Base-by-base conservation (phyloP, 1,284 basidiomycete species). In the Inonotus hispidus region DNA sequence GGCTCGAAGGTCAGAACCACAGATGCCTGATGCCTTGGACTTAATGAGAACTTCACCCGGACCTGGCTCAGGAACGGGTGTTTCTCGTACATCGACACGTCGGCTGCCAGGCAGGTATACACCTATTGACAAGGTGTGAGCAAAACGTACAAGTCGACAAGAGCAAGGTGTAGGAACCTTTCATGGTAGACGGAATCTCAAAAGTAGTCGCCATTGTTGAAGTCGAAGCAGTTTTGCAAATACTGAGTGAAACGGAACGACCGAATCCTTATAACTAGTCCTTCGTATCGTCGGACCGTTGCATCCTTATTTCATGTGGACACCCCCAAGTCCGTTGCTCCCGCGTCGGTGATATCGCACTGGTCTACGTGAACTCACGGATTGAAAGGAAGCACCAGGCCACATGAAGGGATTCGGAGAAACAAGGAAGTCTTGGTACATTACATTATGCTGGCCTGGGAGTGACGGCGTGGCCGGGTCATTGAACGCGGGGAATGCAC, bases 11-110 rank as follows among this genome's bases (percentile, higher is more conserved):
- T 64, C 63, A 16, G 63, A 64, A 39, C 63, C 63, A 38, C 63
- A 64, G 5, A 64, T 25, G n/a, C 60, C 58, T 41, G 63, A 64
- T 21, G 63, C 63, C 6, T 59, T 54, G n/a, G 53, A 61, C 37
- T 64, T 49, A 7, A 64, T 41, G 21, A 64, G 56, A n/a, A 64
- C 63, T 54, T 64, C 55, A 1, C 56, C 63, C 10, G 52, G 55
- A n/a, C 58, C 56, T 23, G 63, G 63, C 35, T 58, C 23, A 11
- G 59, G 59, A 11, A 64, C 60, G 14, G 43, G 11, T 7, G 47
- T 41, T 16, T 37, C 52, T 21, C 63, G 63, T 11, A 64, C 14
- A 35, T 61, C 59, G 35, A 46, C 50, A 10, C 35, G 59, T 1
- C 60, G 55, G 21, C 58, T 47, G 7, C 63, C 63, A 25, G 63